Evolutionary conservation across 2,329 filamentous ascomycete genomes (phyloP), one percentile per base, ranked within the genome.

Genomic region (Penicillium olsonii): DNA sequence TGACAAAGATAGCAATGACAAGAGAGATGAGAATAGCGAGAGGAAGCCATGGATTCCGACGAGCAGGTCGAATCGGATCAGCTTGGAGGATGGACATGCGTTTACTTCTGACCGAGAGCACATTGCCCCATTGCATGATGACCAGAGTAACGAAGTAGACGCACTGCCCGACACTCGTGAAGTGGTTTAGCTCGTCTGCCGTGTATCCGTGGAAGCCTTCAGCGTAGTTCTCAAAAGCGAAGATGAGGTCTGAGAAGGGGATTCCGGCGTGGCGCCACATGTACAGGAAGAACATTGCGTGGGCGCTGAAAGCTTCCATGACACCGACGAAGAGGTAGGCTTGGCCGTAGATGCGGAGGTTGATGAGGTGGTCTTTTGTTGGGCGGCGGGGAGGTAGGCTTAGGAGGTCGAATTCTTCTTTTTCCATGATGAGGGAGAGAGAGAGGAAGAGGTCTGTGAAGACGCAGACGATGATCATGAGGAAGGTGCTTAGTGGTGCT

Each of bases 391-490:
- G 79, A 2, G 77, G 77, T 0, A 79, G 68, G 3, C 70, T 73
- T 15, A 82, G 67, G 0, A 82, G 70, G 45, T 81, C 78, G 45
- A 79, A 80, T 44, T 82, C 79, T 42, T 79, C 76, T 56, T 78
- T 78, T 44, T 82, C 79, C 78, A 80, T 80, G 52, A 81, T 79
- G 2, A 81, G 65, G 0, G 76, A 76, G 0, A 81, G 63, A 0
- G 75, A 76, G 2, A 78, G 64, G 65, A 81, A 81, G 0, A 80
- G 65, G 57, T 81, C 78, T 11, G 78, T 81, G 52, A 81, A 81
- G 52, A 81, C 76, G 48, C 78, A 82, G 42, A 81, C 80, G 53
- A 81, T 78, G 55, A 81, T 81, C 79, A 82, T 82, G 35, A 82
- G 70, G 60, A 82, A 82, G 0, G 78, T 73, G 33, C 71, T 76